Evolutionary conservation across 805 yeast species (phyloP).

Genomic region (Lachancea sp.): DNA sequence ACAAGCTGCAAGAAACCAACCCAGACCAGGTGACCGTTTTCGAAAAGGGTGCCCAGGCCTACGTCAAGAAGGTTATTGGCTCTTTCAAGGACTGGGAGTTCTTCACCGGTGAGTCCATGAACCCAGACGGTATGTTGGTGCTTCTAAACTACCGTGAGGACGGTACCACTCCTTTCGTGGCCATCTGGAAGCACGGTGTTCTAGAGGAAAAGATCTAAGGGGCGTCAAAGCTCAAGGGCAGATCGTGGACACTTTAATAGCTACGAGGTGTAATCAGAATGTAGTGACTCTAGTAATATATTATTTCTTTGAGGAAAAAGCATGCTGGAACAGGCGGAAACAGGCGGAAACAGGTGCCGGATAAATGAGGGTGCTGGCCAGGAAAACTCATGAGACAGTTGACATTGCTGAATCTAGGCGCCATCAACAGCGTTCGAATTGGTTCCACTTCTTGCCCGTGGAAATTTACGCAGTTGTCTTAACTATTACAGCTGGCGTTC

Average conservation of each 20-base stretch:
- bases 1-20: slow-evolving; percentile 76
- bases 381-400: too few species aligned
- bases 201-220: slow-evolving; percentile 80
- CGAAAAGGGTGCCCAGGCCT: slow-evolving; percentile 95
- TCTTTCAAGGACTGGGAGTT: slow-evolving; percentile 99
- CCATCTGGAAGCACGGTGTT: slow-evolving; percentile 99
- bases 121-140: slow-evolving; percentile 98
- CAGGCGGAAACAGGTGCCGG: too few species aligned
- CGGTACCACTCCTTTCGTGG: slow-evolving; percentile 95
- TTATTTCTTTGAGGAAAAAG: neutral
- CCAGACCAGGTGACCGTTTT: slow-evolving; percentile 84
- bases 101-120: slow-evolving; percentile 99
- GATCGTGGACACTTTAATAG: neutral
- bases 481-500: neutral
- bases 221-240: neutral
- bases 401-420: too few species aligned
- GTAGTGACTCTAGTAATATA: neutral
- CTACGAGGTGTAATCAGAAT: neutral
- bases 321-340: too few species aligned
- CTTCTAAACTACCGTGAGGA: slow-evolving; percentile 99
- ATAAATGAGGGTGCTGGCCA: too few species aligned
- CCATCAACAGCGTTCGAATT: too few species aligned
- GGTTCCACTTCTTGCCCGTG: too few species aligned
- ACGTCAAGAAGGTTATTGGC: slow-evolving; percentile 92
- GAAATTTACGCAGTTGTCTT: neutral